Conservation (phyloP, 2,329 filamentous ascomycete species). For the Calcarisporium arbuscula region DNA sequence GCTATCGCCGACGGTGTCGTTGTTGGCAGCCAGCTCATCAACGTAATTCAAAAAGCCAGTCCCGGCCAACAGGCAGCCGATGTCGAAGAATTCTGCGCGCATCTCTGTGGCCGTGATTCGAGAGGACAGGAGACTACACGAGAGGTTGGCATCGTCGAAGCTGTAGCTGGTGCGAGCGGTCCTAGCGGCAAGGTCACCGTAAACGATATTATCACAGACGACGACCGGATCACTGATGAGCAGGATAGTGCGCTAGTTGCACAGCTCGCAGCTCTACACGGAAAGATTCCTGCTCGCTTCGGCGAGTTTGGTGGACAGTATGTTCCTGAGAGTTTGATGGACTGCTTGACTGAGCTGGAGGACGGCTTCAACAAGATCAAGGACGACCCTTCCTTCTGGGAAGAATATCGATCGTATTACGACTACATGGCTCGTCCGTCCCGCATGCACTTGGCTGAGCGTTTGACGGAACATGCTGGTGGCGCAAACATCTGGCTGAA, state of each 20-base stretch:
- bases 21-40: slow-evolving; percentile 93
- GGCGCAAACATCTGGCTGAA: slow-evolving; percentile 98
- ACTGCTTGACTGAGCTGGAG: slow-evolving; percentile 87
- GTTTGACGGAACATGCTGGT: slow-evolving; percentile 80
- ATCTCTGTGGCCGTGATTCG: slow-evolving; percentile 46
- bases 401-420: slow-evolving; percentile 93
- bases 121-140: slow-evolving; percentile 40
- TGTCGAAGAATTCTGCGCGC: slow-evolving; percentile 81
- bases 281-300: slow-evolving; percentile 76
- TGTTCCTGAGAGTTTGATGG: slow-evolving; percentile 96
- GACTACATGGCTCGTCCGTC: slow-evolving; percentile 95
- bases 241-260: slow-evolving; percentile 62
- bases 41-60: slow-evolving; percentile 48
- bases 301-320: slow-evolving; percentile 97
- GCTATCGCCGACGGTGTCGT: slow-evolving; percentile 88
- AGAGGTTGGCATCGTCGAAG: slow-evolving; percentile 66
- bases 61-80: slow-evolving; percentile 46
- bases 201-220: slow-evolving; percentile 57
- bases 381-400: slow-evolving; percentile 89
- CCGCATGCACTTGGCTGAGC: slow-evolving; percentile 81
- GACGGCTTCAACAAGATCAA: slow-evolving; percentile 82
- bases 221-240: slow-evolving; percentile 55
- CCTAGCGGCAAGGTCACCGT: slow-evolving; percentile 40
- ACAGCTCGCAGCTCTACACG: slow-evolving; percentile 77
- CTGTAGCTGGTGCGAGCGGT: slow-evolving; percentile 48